phyloP scores from a whole-genome alignment of 1,139 yeast genomes.

The Geotrichum aggregatum region DNA sequence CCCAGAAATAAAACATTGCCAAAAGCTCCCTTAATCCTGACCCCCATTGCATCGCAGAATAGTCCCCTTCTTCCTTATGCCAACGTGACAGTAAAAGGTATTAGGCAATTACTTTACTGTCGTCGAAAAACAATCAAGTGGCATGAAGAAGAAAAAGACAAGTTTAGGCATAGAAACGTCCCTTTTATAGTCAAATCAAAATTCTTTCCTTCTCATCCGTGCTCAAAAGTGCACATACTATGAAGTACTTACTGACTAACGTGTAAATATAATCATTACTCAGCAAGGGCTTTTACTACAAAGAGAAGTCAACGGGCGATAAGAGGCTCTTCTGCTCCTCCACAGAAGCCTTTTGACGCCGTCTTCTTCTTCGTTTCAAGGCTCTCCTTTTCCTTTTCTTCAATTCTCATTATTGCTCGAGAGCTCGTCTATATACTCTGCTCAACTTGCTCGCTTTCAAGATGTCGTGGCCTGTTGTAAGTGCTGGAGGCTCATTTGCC shows the following conservation, averaged over 20 bases:
- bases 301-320: neutral
- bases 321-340: neutral
- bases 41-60: slow-evolving; percentile 2
- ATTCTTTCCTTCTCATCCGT: no score
- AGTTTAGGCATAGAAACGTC: no score
- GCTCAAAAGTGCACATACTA: no score
- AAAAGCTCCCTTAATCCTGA: slow-evolving; percentile 6
- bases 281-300: neutral
- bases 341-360: neutral
- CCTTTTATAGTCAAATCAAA: neutral
- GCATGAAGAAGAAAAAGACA: slow-evolving; percentile 7
- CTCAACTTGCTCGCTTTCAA: neutral
- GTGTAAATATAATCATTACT: neutral
- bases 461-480: slow-evolving; percentile 8
- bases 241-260: neutral
- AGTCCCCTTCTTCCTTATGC: slow-evolving; percentile 13
- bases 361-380: neutral
- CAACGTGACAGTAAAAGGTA: slow-evolving; percentile 16
- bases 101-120: slow-evolving; percentile 10
- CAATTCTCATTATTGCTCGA: neutral
- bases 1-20: slow-evolving; percentile 8
- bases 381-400: neutral
- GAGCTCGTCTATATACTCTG: neutral
- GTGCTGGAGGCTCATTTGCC: neutral
- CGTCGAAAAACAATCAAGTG: slow-evolving; percentile 15